Evolutionary conservation across 345 rosid genomes (phyloP), one percentile per base, ranked within the genome.

Genomic region (Populus nigra): DNA sequence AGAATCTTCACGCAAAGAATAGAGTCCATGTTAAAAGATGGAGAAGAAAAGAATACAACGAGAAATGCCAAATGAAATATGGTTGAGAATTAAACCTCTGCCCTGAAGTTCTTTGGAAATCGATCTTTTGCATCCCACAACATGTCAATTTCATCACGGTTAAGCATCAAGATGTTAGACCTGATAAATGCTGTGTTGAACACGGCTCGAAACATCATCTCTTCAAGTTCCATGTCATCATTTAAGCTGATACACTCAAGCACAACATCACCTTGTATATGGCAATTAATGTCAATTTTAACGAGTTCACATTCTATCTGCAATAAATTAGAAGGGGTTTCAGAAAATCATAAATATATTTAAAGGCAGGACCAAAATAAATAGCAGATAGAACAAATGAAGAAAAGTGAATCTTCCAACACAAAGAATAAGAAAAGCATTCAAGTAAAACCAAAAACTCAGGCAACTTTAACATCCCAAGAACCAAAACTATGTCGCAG

Each of bases 91-190:
- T 63, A 79, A 88, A 93, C 99, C 99, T 95, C 99, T 62, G 91
- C 91, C 81, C 93, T 95, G 87, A 95, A 95, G 62, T 87, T 90
- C 90, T 88, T 93, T 61, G 96, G 97, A 80, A 95, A 95, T 74
- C 76, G 87, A 72, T 90, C 97, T 84, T 90, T 93, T 57, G 87
- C 84, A 80, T 91, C 88, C 99, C 99, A 95, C 74, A 92, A 76
- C 41, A 85, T 88, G 82, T 93, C 99, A 75, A 95, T 88, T 76
- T 95, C 99, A 77, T 95, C 98, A 69, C 88, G 91, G 72, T 91
- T 95, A 65, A 95, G 93, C 89, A 95, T 95, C 89, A 95, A 87
- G 78, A 95, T 95, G 65, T 95, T 95, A 77, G 99, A 93, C 83
- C 98, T 87, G 68, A 95, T 93, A 84, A 95, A 93, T 70, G 98